Evolutionary conservation across 2,329 filamentous ascomycete species (phyloP), one percentile per base, ranked within the genome.

Genomic region (Fusarium annulatum): DNA sequence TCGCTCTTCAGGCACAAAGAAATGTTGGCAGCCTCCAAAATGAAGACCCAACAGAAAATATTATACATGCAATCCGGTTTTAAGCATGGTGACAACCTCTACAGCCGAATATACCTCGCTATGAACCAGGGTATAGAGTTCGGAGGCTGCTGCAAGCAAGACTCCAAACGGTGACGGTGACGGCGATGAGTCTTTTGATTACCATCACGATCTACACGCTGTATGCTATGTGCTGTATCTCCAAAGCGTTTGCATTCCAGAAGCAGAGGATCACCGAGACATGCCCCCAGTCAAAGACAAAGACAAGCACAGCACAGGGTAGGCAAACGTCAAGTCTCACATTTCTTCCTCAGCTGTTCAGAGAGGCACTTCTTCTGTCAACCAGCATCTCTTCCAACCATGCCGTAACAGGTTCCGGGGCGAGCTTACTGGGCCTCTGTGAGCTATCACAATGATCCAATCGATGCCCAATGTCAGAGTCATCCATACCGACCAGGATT

Each of bases 361-460:
- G 48, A 33, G 49, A 58, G 67, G 41, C 39, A 53, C 36, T 53
- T 49, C 39, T 42, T 58, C 39, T 61, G 34, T n/a, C 53, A 48
- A 36, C 33, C 21, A 61, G 39, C 59, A 55, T 52, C 23, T 38
- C 33, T 41, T 55, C 42, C 65, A 45, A 28, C 61, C 64, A 30
- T 49, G 8, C 41, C 52, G 59, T n/a, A 61, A 48, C 46, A 42
- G 23, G 51, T 53, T 53, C 68, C 49, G 34, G 46, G 53, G 53
- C 53, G 57, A 61, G 49, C 34, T 36, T 57, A 51, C 69, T 58
- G 51, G 65, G 65, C 42, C 34, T 61, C 67, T 53, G 45, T 60
- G 61, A 67, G 61, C 63, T 64, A 74, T 73, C 71, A 73, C 23
- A 65, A 57, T 61, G 62, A 63, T 53, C 64, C 65, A 68, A 68